Evolutionary conservation across 768 basidiomycete genomes (phyloP).

Genomic region (Boletus insuetus): DNA sequence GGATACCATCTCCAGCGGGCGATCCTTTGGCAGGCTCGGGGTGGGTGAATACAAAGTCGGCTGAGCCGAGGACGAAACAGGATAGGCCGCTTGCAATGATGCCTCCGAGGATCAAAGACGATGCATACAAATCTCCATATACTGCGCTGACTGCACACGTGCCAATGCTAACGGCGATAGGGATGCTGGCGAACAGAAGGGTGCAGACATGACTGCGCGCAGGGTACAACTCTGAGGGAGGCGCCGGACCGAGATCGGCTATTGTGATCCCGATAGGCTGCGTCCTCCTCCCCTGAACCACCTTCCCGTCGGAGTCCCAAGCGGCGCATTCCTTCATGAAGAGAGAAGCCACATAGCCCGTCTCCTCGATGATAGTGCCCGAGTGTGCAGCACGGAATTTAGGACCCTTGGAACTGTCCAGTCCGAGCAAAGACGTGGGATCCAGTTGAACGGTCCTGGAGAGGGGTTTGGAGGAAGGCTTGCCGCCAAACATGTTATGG

Average conservation of each 20-base stretch:
- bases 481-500: background rate
- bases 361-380: constrained; percentile 48
- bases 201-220: background rate
- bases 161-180: constrained; percentile 22
- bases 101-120: constrained; percentile 27
- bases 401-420: constrained; percentile 35
- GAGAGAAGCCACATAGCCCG: constrained; percentile 55
- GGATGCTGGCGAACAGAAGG: constrained; percentile 13
- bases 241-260: constrained; percentile 6
- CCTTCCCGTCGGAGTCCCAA: constrained; percentile 6
- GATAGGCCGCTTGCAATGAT: constrained; percentile 31
- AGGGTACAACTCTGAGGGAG: constrained; percentile 7
- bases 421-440: constrained; percentile 18
- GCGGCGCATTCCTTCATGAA: constrained; percentile 27
- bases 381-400: constrained; percentile 73
- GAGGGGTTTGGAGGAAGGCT: background rate
- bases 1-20: constrained; percentile 31
- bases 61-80: constrained; percentile 24
- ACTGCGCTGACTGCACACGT: constrained; percentile 19
- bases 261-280: constrained; percentile 9
- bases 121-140: constrained; percentile 26
- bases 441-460: constrained; percentile 17
- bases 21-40: constrained; percentile 24
- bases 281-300: constrained; percentile 9
- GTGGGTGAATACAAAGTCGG: constrained; percentile 19